These are phyloP conservation scores for Globisporangium perplexum DNA, from an alignment of 352 stramenopile species.

Conservation along the genomic window DNA sequence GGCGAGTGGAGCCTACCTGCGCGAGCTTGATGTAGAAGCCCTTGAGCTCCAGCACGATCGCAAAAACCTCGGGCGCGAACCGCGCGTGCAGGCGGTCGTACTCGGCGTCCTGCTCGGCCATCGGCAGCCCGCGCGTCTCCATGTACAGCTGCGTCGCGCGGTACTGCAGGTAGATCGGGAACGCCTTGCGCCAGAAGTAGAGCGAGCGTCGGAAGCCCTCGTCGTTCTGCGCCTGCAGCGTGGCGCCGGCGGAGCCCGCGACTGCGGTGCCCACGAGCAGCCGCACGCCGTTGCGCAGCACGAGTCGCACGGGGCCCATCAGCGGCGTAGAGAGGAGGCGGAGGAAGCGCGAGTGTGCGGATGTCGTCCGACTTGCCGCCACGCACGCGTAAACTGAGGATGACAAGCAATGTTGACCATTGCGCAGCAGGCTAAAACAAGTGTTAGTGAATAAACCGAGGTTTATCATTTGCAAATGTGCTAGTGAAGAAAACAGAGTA, in stretches of 20 bases:
- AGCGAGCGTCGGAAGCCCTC: slow-evolving; percentile 77
- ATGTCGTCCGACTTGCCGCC: neutral
- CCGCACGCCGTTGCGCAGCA: slow-evolving; percentile 51
- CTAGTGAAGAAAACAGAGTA: neutral
- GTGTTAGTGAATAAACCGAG: neutral
- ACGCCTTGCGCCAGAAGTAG: slow-evolving; percentile 85
- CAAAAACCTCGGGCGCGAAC: slow-evolving; percentile 73
- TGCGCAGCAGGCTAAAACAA: neutral
- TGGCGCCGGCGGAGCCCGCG: slow-evolving; percentile 34
- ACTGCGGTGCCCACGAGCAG: slow-evolving; percentile 53
- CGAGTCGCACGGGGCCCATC: slow-evolving; percentile 19
- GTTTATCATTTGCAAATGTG: neutral
- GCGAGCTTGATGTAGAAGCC: slow-evolving; percentile 87
- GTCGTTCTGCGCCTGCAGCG: slow-evolving; percentile 58
- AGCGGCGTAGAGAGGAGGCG: neutral
- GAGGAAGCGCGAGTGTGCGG: neutral
- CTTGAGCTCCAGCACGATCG: slow-evolving; percentile 80
- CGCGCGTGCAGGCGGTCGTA: slow-evolving; percentile 76
- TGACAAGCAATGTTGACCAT: neutral
- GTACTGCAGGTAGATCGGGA: slow-evolving; percentile 86
- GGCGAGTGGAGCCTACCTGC: slow-evolving; percentile 73
- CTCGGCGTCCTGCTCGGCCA: slow-evolving; percentile 49
- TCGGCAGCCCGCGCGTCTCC: slow-evolving; percentile 35
- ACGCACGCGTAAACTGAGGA: neutral
- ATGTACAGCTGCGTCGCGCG: slow-evolving; percentile 71